Base-by-base conservation (phyloP, 805 yeast species). In the Ogataea nakhonphanomensis region DNA sequence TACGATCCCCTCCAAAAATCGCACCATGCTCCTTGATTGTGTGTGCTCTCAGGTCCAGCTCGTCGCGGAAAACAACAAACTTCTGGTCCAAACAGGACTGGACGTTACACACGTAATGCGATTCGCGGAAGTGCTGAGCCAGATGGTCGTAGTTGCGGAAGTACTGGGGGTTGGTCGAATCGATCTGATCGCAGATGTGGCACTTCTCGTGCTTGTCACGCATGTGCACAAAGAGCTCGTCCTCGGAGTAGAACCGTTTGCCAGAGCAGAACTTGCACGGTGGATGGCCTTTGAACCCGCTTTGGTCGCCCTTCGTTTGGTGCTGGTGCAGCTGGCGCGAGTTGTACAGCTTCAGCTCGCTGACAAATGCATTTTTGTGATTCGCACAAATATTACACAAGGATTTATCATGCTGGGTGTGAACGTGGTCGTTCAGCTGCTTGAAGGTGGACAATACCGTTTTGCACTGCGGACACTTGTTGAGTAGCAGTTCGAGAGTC, bases 31-130 rank as follows among this genome's bases (percentile, higher is more conserved):
- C 91, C 48, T 79, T 76, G 33, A 88, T 63, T 79, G 88, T 81
- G 62, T 93, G 99, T 1, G 95, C 90, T 39, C 84, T 82, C 39
- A 93, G 69, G 51, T 89, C 97, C 40, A 89, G 62, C 38, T 85
- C 93, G 46, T 88, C 91, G 15, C 81, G 75, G 58, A 93, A 93
- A 1, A 91, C 99, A 15, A 93, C 93, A 64, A 93, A 91, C 58
- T 86, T 85, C 61, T 84, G 80, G 41, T 90, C 98, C 34, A 90
- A 62, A 64, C 99, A 93, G 9, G 74, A 55, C 34, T 77, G 85
- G 13, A 84, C 83, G 24, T 74, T 70, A 65, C 99, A 93, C 11
- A 79, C 78, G 61, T 69, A 87, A 62, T 93, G 99, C 30, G 73
- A 78, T 4, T 57, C 60, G 50, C 67, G 70, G 62, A 93, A 93